phyloP scores from a whole-genome alignment of 768 basidiomycete species.

The Collybia sordida region DNA sequence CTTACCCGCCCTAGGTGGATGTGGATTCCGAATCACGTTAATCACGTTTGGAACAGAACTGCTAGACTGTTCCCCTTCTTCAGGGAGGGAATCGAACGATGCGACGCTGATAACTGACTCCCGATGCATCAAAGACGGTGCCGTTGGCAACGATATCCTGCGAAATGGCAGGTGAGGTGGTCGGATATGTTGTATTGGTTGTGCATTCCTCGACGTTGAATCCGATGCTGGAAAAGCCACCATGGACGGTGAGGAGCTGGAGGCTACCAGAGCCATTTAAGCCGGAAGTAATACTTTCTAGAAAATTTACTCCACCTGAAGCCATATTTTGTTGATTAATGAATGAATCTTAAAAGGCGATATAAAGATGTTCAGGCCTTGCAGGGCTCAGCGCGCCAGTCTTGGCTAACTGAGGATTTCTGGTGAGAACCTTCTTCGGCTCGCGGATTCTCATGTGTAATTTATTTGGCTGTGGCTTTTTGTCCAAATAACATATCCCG shows the following conservation, averaged over 20 bases:
- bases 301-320: conserved; percentile 1
- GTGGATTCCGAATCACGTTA: conserved; percentile 18
- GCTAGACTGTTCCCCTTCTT: conserved; percentile 36
- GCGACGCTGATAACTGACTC: conserved; percentile 70
- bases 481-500: too few species aligned
- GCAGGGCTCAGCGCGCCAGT: too few species aligned
- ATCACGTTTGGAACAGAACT: conserved; percentile 25
- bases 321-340: conserved; percentile 1
- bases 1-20: conserved; percentile 26
- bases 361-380: too few species aligned
- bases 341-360: too few species aligned
- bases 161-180: conserved; percentile 59
- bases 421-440: too few species aligned
- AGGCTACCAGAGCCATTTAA: neutral
- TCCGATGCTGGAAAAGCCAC: conserved; percentile 28
- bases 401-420: too few species aligned
- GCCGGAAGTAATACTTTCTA: neutral
- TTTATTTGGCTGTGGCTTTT: too few species aligned
- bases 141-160: conserved; percentile 58
- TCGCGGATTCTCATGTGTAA: too few species aligned
- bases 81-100: conserved; percentile 72
- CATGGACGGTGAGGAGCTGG: conserved; percentile 14
- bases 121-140: conserved; percentile 51
- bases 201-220: conserved; percentile 11
- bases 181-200: conserved; percentile 32